A percentile compares a stretch with the other conserved stretches of the same genome.
These are phyloP conservation scores for Chlorella sp. DNA, from an alignment of 139 green algal genomes.

Conservation along the genomic window DNA sequence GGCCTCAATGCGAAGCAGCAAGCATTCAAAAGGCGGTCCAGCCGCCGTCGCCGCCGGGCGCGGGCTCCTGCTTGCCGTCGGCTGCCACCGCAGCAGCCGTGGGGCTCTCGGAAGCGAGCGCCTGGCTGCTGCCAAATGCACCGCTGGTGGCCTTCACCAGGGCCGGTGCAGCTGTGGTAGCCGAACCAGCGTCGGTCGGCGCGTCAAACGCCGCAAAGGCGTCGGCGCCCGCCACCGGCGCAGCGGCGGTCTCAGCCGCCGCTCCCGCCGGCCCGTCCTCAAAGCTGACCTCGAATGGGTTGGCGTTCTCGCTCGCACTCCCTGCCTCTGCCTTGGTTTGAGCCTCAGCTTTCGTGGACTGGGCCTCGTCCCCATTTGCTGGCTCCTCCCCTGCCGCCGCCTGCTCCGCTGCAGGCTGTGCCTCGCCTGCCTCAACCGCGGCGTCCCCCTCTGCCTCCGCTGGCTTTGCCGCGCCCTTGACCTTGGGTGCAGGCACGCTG, in stretches of 20 bases:
- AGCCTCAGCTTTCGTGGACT: neutral
- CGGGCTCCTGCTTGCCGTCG: neutral
- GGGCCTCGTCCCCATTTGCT: neutral
- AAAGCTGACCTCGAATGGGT: conserved; percentile 1
- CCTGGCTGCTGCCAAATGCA: conserved; percentile 22
- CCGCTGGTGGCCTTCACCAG: neutral
- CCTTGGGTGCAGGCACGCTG: neutral
- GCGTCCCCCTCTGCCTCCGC: neutral
- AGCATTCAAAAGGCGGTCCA: conserved; percentile 18
- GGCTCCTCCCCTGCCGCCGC: neutral
- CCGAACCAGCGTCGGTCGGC: neutral
- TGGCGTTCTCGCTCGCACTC: neutral
- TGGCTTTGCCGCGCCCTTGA: conserved; percentile 1
- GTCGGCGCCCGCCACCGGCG: neutral
- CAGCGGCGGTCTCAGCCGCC: neutral
- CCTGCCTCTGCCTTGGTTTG: neutral
- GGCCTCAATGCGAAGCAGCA: no score
- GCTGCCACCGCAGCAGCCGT: neutral
- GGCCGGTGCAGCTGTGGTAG: neutral
- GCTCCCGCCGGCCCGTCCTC: neutral
- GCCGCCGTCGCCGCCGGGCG: neutral
- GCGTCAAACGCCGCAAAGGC: conserved; percentile 31
- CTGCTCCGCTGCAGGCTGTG: neutral
- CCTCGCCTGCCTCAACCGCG: neutral
- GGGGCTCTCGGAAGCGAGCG: neutral